Base-by-base conservation (phyloP, 352 stramenopile species). In the Globisporangium spinosum region DNA sequence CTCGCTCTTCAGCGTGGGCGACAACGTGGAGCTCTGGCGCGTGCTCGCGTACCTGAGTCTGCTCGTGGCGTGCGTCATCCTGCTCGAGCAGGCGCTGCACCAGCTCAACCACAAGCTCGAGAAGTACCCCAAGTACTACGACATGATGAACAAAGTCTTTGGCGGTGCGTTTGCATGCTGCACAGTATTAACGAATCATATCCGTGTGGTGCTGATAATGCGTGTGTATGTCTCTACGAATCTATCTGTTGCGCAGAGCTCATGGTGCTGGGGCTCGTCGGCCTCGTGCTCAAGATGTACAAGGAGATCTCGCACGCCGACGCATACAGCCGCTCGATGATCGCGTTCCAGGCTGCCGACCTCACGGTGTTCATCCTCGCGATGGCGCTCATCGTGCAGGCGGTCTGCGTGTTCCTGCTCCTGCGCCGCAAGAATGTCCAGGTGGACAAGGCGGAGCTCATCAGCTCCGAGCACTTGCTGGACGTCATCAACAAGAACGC, bases 81-180 rank as follows among this genome's bases (percentile, higher is more conserved):
- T 81, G n/a, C 75, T 89, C 10, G 83, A 91, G 62, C 62, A 62
- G 2, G 45, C 32, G 13, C 68, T 89, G 51, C 81, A 91, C 55
- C 43, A 67, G n/a, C 67, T 89, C 6, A 75, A 82, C 45, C 77
- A 88, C 64, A 72, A 82, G 51, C 64, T 89, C n/a, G 61, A 75
- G 1, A 69, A 64, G 34, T 85, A 80, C 63, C 77, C 77, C 53
- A 91, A 89, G 70, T 91, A 89, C 62, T 66, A 87, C 58, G 77
- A 89, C 47, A 91, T 91, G 74, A 70, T 90, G 34, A 82, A 75
- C 25, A 91, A 91, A 59, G 75, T 73, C 8, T 90, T 80, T 62
- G 62, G 75, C 9, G 64, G 64, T 60, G 34, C 64, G 64, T 56
- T 2, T 15, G 0, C 20, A 15, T 56, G 6, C 4, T 32, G 29